Percentiles rank a stretch among this genome's conserved stretches.
These are phyloP conservation scores for Teunomyces barrocoloradensis DNA, from an alignment of 805 yeast genomes.

Conservation along the genomic window DNA sequence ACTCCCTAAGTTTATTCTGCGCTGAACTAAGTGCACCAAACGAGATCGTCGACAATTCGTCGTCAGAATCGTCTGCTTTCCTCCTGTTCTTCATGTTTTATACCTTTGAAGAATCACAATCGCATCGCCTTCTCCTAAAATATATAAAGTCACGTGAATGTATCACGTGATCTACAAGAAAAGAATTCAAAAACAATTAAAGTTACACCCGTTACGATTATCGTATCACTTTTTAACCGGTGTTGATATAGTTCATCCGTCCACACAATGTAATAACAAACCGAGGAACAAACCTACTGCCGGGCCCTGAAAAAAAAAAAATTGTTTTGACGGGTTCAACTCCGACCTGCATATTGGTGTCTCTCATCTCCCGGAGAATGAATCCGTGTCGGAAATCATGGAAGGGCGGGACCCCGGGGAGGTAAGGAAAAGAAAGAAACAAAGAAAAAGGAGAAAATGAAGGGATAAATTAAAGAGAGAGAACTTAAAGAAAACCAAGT, in stretches of 20 bases:
- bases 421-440: not conserved
- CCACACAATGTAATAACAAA: too few relatives aligned
- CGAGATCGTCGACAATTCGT: slow-evolving; percentile 45
- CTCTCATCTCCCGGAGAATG: not conserved
- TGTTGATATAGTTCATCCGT: too few relatives aligned
- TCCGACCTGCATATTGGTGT: not conserved
- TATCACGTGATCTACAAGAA: not conserved
- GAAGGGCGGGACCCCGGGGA: not conserved
- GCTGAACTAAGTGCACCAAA: slow-evolving; percentile 65
- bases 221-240: too few relatives aligned
- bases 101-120: not conserved
- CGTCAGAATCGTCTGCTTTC: slow-evolving; percentile 1
- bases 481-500: too few relatives aligned
- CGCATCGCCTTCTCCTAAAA: not conserved
- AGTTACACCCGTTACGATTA: too few relatives aligned
- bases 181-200: too few relatives aligned
- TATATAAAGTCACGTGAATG: not conserved
- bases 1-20: slow-evolving; percentile 42
- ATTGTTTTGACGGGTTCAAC: too few relatives aligned
- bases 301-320: too few relatives aligned
- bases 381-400: slow-evolving; percentile 4
- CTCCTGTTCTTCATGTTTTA: not conserved
- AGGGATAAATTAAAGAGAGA: not conserved
- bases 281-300: too few relatives aligned
- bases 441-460: not conserved